Evolutionary conservation across 257 asterid species (phyloP), one percentile per base, ranked within the genome.

Genomic region (Gentiana macrophylla): DNA sequence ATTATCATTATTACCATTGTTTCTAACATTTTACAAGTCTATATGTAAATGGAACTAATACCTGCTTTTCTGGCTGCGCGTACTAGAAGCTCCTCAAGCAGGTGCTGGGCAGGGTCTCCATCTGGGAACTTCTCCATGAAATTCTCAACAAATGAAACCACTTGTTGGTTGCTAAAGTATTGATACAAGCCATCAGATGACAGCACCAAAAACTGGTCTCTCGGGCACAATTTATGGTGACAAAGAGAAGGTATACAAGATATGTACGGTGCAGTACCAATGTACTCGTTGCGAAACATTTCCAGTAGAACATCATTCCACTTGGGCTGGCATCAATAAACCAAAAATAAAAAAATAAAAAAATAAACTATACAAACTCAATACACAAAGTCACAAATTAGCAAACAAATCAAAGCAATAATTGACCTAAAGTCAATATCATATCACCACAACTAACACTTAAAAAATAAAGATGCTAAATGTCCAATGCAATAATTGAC

Each of bases 51-150:
- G 61, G 15, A 56, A 48, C 9, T 10, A 36, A 69, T 74, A 88
- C 97, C 97, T 67, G 97, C 95, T 80, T 88, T 88, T 77, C 78
- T 85, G 60, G 97, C 97, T 59, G 97, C 95, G 69, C 97, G 95
- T 66, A 70, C 65, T 8, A 88, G 79, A 67, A 84, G 94, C 77
- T 85, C 97, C 81, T 85, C 95, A 54, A 88, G 80, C 50, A 85
- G 79, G 76, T 88, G 91, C 66, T 88, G 95, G 56, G 97, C 97
- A 48, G 97, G 97, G 67, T 88, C 97, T 52, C 97, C 97, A 67
- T 88, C 97, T 50, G 95, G 94, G 77, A 75, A 82, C 78, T 79
- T 85, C 82, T 85, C 94, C 89, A 88, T 72, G 73, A 88, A 88
- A 67, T 77, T 85, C 67, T 81, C 89, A 65, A 85, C 89, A 74